phyloP scores from a whole-genome alignment of 2,329 filamentous ascomycete genomes.

The Pyricularia sp. region DNA sequence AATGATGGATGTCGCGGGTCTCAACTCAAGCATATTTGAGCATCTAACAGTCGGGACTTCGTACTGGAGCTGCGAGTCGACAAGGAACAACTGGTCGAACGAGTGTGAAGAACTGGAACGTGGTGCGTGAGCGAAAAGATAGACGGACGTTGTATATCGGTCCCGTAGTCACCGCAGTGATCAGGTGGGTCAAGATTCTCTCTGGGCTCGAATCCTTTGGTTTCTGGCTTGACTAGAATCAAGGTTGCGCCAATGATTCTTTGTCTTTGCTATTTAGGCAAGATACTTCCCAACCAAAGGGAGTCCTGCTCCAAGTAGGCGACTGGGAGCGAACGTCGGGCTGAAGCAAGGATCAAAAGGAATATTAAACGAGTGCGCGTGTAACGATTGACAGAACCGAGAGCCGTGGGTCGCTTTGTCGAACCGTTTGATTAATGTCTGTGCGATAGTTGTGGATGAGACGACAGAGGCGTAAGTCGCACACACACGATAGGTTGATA shows the following conservation, averaged over 20 bases:
- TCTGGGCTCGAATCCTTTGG: background rate
- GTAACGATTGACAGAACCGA: constrained; percentile 2
- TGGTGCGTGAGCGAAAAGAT: background rate
- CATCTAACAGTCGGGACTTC: constrained; percentile 13
- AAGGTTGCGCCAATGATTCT: background rate
- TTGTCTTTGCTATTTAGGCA: background rate
- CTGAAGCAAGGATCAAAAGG: constrained; percentile 9
- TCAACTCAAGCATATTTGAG: constrained; percentile 21
- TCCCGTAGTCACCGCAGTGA: background rate
- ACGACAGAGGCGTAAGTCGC: background rate
- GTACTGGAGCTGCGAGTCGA: background rate
- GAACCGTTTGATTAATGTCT: background rate
- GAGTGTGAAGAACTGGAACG: background rate
- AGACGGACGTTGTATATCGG: background rate
- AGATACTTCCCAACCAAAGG: background rate
- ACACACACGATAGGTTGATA: background rate
- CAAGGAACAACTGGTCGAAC: background rate
- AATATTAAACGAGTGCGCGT: constrained; percentile 10
- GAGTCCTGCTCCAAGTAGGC: background rate
- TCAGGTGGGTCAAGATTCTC: background rate
- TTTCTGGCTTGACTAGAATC: background rate
- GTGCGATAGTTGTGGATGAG: background rate
- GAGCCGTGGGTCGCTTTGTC: background rate
- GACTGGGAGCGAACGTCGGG: background rate
- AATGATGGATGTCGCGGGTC: constrained; percentile 10